phyloP scores from a whole-genome alignment of 352 stramenopile genomes.

The Blastocystis sp. region DNA sequence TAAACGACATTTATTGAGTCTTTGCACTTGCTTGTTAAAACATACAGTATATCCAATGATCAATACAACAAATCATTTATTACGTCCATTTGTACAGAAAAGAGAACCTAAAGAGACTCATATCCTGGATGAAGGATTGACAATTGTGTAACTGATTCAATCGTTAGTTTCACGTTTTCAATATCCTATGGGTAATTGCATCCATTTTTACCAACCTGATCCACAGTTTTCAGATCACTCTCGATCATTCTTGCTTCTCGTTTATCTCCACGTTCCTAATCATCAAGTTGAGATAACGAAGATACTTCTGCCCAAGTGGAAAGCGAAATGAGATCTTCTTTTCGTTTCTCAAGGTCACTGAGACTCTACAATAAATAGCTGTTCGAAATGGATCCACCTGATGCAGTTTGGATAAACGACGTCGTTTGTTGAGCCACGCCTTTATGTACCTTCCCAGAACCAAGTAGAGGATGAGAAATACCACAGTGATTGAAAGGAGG shows the following conservation, averaged over 20 bases:
- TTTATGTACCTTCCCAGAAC: slow-evolving; percentile 16
- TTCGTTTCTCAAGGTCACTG: slow-evolving; percentile 2
- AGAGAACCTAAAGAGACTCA: slow-evolving; percentile 13
- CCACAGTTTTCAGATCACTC: neutral
- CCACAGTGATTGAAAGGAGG: neutral
- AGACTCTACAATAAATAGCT: neutral
- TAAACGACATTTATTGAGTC: too few relatives aligned
- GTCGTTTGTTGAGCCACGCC: slow-evolving; percentile 19
- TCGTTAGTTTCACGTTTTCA: neutral
- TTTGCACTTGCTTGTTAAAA: too few relatives aligned
- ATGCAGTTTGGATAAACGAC: neutral
- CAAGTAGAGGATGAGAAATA: neutral
- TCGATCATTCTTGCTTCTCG: slow-evolving; percentile 35
- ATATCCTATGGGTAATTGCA: slow-evolving; percentile 12
- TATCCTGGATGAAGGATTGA: slow-evolving; percentile 52
- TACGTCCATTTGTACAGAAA: neutral
- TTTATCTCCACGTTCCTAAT: slow-evolving; percentile 32
- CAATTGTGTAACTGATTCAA: neutral
- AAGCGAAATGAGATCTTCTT: slow-evolving; percentile 50
- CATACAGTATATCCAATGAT: too few relatives aligned
- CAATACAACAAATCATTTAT: neutral
- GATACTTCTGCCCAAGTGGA: slow-evolving; percentile 24
- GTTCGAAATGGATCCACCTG: neutral
- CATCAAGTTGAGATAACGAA: too few relatives aligned
- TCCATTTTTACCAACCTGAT: neutral